Base-by-base conservation (phyloP, 306 rosid species). In the Glycine latifolia region DNA sequence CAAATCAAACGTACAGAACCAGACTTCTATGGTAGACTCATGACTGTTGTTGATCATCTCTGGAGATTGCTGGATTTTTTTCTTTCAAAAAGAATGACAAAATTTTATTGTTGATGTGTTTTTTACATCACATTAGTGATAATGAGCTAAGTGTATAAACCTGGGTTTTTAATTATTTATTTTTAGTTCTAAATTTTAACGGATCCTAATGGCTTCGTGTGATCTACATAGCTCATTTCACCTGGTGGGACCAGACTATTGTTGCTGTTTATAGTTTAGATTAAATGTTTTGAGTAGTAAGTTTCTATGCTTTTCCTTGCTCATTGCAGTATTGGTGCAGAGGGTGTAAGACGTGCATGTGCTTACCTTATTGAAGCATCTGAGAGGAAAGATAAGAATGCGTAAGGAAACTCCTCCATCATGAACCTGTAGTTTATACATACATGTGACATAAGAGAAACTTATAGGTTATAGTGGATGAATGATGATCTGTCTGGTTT, bases 291-390 rank as follows among this genome's bases (percentile, higher is more conserved):
- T 67, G 26, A 66, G 76, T 20, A 10, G 47, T 50, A n/a, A 65
- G 63, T 15, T 62, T 62, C 17, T 20, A 7, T 6, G 54, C 26
- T 63, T 62, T 49, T 73, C 75, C 7, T 68, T 76, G 47, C 50
- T 69, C 44, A 47, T 62, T 67, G 79, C 76, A 77, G 83, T 56
- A 20, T 81, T 43, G 78, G 83, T 76, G 85, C 83, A 20, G 75
- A 77, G 77, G 8, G 33, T 71, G 81, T 77, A 48, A 67, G 26
- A 52, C 26, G 49, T 48, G 83, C 74, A 59, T 85, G 83, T 77
- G 67, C n/a, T 49, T 53, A 78, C 8, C 84, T 85, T 53, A 56
- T 81, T 67, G 20, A 2, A 3, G 81, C 84, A 73, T 78, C 56
- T 44, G 65, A 60, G 60, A 46, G 7, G 61, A 41, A 52, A 39